Conservation (phyloP, 2,329 filamentous ascomycete genomes). For the Pyrenochaeta sp. region DNA sequence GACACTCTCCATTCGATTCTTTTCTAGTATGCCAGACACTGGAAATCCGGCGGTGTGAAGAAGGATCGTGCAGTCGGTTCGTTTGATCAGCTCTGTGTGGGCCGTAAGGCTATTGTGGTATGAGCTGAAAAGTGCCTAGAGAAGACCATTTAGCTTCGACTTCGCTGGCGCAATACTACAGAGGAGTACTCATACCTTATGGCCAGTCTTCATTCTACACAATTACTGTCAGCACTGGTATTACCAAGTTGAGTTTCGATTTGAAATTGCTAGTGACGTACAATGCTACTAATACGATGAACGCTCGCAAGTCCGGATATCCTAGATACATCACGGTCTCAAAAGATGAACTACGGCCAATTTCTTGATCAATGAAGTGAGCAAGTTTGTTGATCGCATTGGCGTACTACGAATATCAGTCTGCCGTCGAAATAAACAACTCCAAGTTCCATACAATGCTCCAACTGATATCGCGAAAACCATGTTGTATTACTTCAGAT, state of each 20-base stretch:
- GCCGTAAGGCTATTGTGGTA: constrained; percentile 34
- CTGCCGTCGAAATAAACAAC: constrained; percentile 22
- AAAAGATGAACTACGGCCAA: constrained; percentile 38
- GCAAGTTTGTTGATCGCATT: constrained; percentile 44
- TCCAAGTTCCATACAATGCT: constrained; percentile 32
- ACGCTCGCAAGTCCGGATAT: constrained; percentile 48
- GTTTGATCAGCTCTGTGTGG: constrained; percentile 33
- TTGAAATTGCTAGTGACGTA: constrained; percentile 21
- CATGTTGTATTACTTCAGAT: constrained; percentile 21
- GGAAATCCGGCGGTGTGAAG: constrained; percentile 34
- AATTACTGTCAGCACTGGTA: background rate
- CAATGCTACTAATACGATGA: constrained; percentile 49
- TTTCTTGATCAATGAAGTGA: constrained; percentile 38
- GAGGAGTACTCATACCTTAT: constrained; percentile 33
- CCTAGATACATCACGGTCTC: constrained; percentile 39
- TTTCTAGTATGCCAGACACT: constrained; percentile 28
- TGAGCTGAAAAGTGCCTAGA: constrained; percentile 35
- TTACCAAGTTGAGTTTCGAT: background rate
- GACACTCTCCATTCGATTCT: constrained; percentile 30
- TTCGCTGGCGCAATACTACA: background rate
- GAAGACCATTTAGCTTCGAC: background rate
- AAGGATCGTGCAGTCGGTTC: constrained; percentile 35
- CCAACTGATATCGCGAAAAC: constrained; percentile 44
- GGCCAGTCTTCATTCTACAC: constrained; percentile 52
- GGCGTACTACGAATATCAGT: constrained; percentile 26